A percentile compares a stretch with the other conserved stretches of the same genome.
Conservation (phyloP, 768 basidiomycete species). For the Mycena galericulata region DNA sequence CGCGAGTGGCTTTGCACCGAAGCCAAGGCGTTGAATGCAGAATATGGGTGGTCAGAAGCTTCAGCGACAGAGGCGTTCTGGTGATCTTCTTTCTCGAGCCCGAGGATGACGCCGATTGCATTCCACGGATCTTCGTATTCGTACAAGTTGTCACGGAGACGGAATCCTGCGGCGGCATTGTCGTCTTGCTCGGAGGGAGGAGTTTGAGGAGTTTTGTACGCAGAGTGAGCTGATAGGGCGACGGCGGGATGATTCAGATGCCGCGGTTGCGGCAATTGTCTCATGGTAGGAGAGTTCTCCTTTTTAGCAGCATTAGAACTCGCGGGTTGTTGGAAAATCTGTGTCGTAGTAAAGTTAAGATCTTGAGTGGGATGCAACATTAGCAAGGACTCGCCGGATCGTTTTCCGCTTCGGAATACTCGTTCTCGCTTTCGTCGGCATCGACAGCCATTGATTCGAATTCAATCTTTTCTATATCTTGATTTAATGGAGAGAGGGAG, state of each 20-base stretch:
- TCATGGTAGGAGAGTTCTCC: neutral
- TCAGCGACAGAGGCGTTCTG: neutral
- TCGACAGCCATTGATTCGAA: conserved; percentile 20
- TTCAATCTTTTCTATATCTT: neutral
- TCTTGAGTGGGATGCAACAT: neutral
- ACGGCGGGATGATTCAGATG: neutral
- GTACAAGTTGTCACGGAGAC: conserved; percentile 44
- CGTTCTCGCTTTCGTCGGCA: neutral
- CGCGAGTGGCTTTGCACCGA: neutral
- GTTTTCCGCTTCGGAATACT: neutral
- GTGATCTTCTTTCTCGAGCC: conserved; percentile 34
- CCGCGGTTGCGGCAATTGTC: neutral
- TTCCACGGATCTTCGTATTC: conserved; percentile 59
- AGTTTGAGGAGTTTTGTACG: neutral
- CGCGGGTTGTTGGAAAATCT: neutral
- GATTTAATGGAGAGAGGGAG: neutral
- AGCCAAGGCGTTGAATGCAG: neutral
- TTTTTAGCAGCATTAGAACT: neutral
- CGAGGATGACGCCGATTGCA: conserved; percentile 56
- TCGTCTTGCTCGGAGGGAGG: neutral
- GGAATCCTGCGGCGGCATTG: conserved; percentile 47
- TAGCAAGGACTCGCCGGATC: conserved; percentile 3
- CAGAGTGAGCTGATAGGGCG: conserved; percentile 12
- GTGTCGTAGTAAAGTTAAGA: neutral
- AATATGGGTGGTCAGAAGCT: neutral